These are phyloP conservation scores for Parathielavia hyrcaniae DNA, from an alignment of 495 filamentous ascomycete genomes.

Conservation along the genomic window DNA sequence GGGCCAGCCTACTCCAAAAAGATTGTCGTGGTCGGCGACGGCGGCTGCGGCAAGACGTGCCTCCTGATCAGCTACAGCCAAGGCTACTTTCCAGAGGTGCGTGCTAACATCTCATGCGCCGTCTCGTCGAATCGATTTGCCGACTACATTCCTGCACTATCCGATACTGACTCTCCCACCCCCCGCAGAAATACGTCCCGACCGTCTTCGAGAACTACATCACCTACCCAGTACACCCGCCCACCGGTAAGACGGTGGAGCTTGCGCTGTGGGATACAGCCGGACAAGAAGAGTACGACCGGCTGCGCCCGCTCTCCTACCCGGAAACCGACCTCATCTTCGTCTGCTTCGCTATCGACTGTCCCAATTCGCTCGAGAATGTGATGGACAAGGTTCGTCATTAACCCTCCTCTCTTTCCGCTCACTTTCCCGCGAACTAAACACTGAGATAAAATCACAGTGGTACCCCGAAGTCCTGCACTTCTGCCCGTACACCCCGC, in stretches of 20 bases:
- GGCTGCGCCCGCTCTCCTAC: conserved; percentile 89
- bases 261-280: conserved; percentile 98
- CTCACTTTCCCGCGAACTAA: conserved; percentile 6
- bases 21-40: conserved; percentile 96
- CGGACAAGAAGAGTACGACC: conserved; percentile 97
- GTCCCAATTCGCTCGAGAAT: conserved; percentile 94
- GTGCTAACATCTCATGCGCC: conserved; percentile 6
- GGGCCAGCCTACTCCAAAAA: conserved; percentile 95
- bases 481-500: conserved; percentile 94
- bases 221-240: conserved; percentile 81
- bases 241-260: conserved; percentile 87
- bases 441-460: conserved; percentile 39
- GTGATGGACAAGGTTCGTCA: conserved; percentile 89
- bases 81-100: conserved; percentile 96
- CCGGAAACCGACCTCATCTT: conserved; percentile 96
- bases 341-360: conserved; percentile 98
- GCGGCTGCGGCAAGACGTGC: conserved; percentile 98
- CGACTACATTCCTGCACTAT: background rate
- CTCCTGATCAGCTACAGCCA: conserved; percentile 95
- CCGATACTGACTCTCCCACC: background rate
- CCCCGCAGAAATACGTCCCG: conserved; percentile 89
- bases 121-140: no score
- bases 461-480: conserved; percentile 99
- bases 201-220: conserved; percentile 99
- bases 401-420: background rate